These are phyloP conservation scores for Rutstroemia sp. DNA, from an alignment of 2,329 filamentous ascomycete genomes.

Conservation along the genomic window DNA sequence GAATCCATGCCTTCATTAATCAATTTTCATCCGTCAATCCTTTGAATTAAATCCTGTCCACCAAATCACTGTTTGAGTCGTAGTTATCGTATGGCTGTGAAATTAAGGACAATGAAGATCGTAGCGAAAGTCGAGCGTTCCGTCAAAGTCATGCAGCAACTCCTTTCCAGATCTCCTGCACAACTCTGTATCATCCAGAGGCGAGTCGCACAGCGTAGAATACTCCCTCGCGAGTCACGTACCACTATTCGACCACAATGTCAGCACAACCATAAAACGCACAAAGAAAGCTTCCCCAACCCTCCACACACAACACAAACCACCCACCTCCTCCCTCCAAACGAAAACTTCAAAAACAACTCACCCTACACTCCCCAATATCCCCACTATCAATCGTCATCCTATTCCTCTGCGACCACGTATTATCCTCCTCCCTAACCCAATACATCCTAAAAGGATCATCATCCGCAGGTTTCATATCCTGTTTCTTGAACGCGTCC, in stretches of 20 bases:
- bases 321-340: too few species aligned
- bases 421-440: constrained; percentile 52
- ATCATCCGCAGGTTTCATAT: constrained; percentile 55
- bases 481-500: constrained; percentile 36
- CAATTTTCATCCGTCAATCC: too few species aligned
- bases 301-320: not conserved
- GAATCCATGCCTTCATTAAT: too few species aligned
- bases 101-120: too few species aligned
- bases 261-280: not conserved
- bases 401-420: constrained; percentile 52
- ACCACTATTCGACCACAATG: constrained; percentile 42
- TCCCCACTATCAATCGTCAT: constrained; percentile 51
- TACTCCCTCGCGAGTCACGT: constrained; percentile 44
- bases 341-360: too few species aligned
- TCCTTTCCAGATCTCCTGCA: too few species aligned
- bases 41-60: too few species aligned
- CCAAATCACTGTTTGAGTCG: too few species aligned
- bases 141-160: too few species aligned
- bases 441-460: constrained; percentile 54
- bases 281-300: too few species aligned
- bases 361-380: constrained; percentile 38
- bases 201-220: constrained; percentile 55
- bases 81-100: too few species aligned
- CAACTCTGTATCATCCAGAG: not conserved
- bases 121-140: too few species aligned